These are phyloP conservation scores for Suhomyces kilbournensis DNA, from an alignment of 805 yeast species.

Conservation along the genomic window DNA sequence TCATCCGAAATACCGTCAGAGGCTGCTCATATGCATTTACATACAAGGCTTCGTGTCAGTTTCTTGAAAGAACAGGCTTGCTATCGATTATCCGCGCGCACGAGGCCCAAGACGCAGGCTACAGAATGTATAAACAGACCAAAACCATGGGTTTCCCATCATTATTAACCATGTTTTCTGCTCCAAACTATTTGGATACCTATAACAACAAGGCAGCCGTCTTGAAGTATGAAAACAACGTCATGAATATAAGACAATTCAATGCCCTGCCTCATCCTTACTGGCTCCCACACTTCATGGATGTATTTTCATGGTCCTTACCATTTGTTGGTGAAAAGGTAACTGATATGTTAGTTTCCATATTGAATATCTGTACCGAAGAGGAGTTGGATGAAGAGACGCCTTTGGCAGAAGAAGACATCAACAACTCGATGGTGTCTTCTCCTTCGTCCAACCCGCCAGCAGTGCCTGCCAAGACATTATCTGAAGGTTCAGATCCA, in stretches of 20 bases:
- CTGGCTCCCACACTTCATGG: conserved; percentile 96
- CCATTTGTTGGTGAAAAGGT: conserved; percentile 97
- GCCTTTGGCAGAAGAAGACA: conserved; percentile 42
- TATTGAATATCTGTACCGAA: conserved; percentile 90
- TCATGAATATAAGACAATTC: conserved; percentile 94
- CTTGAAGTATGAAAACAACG: conserved; percentile 83
- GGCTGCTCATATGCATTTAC: conserved; percentile 93
- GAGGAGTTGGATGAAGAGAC: conserved; percentile 85
- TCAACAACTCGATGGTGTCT: conserved; percentile 19
- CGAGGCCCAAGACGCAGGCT: conserved; percentile 97
- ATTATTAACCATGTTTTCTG: conserved; percentile 85
- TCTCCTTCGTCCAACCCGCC: conserved; percentile 10
- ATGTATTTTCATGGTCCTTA: conserved; percentile 94
- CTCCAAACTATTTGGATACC: conserved; percentile 90
- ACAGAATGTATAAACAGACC: conserved; percentile 87
- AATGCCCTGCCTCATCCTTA: conserved; percentile 93
- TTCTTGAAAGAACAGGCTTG: conserved; percentile 72
- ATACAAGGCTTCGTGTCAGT: conserved; percentile 75
- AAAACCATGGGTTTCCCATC: conserved; percentile 85
- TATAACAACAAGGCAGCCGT: conserved; percentile 96
- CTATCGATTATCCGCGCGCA: conserved; percentile 91
- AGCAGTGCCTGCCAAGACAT: conserved; percentile 2
- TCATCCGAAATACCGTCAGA: conserved; percentile 67
- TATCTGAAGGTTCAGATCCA: neutral
- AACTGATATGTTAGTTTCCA: conserved; percentile 87